Conservation (phyloP, 306 rosid species). For the Luffa acutangula region DNA sequence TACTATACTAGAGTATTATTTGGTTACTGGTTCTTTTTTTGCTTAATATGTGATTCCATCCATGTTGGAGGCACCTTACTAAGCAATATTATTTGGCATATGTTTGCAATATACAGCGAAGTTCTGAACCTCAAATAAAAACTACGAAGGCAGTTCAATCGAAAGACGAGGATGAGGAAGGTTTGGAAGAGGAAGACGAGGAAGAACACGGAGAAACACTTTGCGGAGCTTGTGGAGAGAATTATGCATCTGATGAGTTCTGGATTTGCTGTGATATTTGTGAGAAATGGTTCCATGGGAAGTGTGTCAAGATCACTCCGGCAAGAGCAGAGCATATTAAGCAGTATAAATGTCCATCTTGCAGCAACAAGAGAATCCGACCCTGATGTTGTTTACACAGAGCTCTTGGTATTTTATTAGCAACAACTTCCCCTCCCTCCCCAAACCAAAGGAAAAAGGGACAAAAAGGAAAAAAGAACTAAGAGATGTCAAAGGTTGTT, state of each 20-base stretch:
- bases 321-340: conserved; percentile 72
- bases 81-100: not conserved
- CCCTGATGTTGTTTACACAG: conserved; percentile 17
- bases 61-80: not conserved
- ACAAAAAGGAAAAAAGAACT: not conserved
- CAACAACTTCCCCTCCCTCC: not conserved
- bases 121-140: conserved; percentile 46
- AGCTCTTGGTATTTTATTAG: not conserved
- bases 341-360: conserved; percentile 84
- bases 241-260: conserved; percentile 58
- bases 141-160: conserved; percentile 26
- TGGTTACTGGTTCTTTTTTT: not conserved
- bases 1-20: not conserved
- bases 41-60: not conserved
- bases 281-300: conserved; percentile 90
- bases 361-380: conserved; percentile 73
- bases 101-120: conserved; percentile 38
- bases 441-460: not conserved
- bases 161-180: conserved; percentile 34
- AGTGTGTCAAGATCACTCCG: conserved; percentile 85
- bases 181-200: conserved; percentile 50
- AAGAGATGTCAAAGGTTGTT: not conserved
- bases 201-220: conserved; percentile 70
- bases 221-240: conserved; percentile 77
- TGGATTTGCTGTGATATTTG: conserved; percentile 87